Evolutionary conservation across 495 filamentous ascomycete genomes (phyloP).

Genomic region (Gamarada debralockiae): DNA sequence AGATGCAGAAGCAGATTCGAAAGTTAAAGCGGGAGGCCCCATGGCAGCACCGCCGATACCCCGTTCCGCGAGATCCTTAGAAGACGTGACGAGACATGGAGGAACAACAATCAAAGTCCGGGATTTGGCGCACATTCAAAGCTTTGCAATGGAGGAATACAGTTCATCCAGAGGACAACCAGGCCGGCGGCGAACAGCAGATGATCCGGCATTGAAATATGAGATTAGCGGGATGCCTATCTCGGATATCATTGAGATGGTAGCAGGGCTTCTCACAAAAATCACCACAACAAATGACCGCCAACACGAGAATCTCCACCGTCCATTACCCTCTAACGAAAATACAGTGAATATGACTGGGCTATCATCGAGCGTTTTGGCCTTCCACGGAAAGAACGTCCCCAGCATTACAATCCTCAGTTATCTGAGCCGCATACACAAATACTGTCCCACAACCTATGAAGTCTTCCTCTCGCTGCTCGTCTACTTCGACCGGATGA

Average conservation of each 20-base stretch:
- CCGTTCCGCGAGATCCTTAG: slow-evolving; percentile 18
- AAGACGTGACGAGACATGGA: slow-evolving; percentile 23
- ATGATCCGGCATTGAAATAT: slow-evolving; percentile 56
- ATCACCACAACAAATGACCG: slow-evolving; percentile 96
- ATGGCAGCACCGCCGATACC: slow-evolving; percentile 6
- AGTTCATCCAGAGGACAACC: slow-evolving; percentile 45
- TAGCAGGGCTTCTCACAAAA: slow-evolving; percentile 94
- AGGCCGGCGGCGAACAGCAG: slow-evolving; percentile 32
- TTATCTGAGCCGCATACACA: slow-evolving; percentile 95
- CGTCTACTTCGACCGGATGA: slow-evolving; percentile 99
- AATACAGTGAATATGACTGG: slow-evolving; percentile 63
- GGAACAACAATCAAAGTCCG: slow-evolving; percentile 67
- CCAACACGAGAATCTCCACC: slow-evolving; percentile 79
- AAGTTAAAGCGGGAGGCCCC: background rate
- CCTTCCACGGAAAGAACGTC: slow-evolving; percentile 99
- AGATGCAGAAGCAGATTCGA: background rate
- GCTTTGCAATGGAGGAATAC: slow-evolving; percentile 73
- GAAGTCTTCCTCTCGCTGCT: slow-evolving; percentile 95
- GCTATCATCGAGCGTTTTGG: slow-evolving; percentile 85
- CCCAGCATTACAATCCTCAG: slow-evolving; percentile 95
- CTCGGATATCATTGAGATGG: slow-evolving; percentile 98
- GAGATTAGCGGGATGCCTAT: slow-evolving; percentile 99
- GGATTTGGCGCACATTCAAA: slow-evolving; percentile 84
- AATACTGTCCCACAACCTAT: slow-evolving; percentile 98
- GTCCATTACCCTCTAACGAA: slow-evolving; percentile 63